Conservation (phyloP, 495 filamentous ascomycete species). For the Penicillium subrubescens region DNA sequence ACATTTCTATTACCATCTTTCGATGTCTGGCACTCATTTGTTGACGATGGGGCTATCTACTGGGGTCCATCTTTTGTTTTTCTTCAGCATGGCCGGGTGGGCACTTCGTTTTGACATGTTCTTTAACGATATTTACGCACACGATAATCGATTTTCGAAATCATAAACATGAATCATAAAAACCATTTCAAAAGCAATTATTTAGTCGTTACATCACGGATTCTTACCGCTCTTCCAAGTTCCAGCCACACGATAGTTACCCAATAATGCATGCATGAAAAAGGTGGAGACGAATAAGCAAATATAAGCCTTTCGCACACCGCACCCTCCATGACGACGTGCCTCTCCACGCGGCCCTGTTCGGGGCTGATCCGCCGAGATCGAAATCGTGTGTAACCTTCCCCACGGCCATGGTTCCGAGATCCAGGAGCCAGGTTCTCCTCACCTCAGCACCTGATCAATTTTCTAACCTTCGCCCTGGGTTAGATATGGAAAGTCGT, state of each 20-base stretch:
- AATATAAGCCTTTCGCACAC: conserved; percentile 1
- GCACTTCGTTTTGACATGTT: background rate
- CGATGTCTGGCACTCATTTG: background rate
- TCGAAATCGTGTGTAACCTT: conserved; percentile 9
- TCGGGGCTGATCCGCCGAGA: conserved; percentile 1
- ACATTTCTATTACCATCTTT: background rate
- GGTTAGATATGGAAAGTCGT: background rate
- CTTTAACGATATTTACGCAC: background rate
- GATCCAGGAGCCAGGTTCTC: background rate
- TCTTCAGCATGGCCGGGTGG: background rate
- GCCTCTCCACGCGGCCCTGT: conserved; percentile 3
- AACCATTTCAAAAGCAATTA: background rate
- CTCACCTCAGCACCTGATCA: background rate
- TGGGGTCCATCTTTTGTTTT: background rate
- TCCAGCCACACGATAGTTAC: background rate
- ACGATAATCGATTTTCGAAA: background rate
- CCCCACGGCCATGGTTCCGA: conserved; percentile 6
- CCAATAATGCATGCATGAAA: background rate
- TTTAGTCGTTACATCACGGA: background rate
- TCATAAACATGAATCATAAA: background rate
- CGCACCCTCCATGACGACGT: conserved; percentile 1
- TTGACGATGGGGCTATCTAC: background rate
- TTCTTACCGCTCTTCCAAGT: background rate
- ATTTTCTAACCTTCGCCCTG: background rate
- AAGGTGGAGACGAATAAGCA: background rate